Evolutionary conservation across 352 stramenopile genomes (phyloP), one percentile per base, ranked within the genome.

Genomic region (Pythium periplocum): DNA sequence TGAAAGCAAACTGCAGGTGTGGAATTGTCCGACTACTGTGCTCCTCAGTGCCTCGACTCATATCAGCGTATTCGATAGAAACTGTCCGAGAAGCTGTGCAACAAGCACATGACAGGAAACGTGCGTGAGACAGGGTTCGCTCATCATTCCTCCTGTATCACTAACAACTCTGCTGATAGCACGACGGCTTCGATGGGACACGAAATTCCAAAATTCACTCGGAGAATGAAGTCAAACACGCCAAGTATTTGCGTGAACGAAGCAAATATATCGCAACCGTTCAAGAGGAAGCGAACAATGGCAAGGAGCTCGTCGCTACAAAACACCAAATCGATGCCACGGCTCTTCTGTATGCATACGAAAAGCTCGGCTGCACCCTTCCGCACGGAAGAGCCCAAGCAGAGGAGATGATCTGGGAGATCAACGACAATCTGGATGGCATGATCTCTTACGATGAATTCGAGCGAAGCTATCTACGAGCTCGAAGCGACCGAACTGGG

Each of bases 351-450:
- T 62, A 71, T 12, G 69, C 88, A 34, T 83, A 85, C 35, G 75
- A 92, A 26, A 66, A 77, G 2, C 56, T 92, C 6, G 82, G 77
- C 2, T 83, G 66, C 32, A 38, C 61, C 2, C 47, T 69, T 3
- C 53, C 59, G 0, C 61, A 85, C 38, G 61, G 66, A 31, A 80
- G 72, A 37, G 71, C 63, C 45, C 68, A 73, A 32, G 49, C 83
- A 7, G 82, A 88, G 45, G 82, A 89, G 42, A 48, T 90, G 44
- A 79, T 92, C 32, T 92, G 82, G 82, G 78, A 92, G 50, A 71
- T 89, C 44, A 89, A 92, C 57, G 79, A 90, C 56, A 76, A 66
- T n/a, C 59, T 92, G 32, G 77, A 92, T 50, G 82, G 82, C 42
- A 49, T 64, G 50, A 71, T 92, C 52, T 81, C 77, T 34, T 92